Conservation (phyloP, 306 rosid species). For the Cucurbita ficifolia region DNA sequence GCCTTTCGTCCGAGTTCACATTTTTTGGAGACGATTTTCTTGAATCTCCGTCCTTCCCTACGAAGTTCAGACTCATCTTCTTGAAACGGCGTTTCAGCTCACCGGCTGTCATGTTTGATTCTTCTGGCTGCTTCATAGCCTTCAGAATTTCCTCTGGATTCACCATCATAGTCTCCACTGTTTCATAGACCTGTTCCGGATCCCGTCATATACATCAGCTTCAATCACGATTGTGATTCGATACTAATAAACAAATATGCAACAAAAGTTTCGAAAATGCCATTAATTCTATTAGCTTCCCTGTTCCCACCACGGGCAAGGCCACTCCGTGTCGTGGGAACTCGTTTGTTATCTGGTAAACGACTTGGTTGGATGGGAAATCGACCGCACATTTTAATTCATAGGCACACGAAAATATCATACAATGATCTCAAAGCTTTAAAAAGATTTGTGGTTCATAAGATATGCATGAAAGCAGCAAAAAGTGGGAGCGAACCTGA, state of each 20-base stretch:
- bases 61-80: conserved; percentile 58
- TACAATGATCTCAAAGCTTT: background rate
- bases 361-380: background rate
- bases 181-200: conserved; percentile 55
- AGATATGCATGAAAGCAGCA: background rate
- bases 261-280: background rate
- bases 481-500: conserved; percentile 37
- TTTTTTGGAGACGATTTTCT: conserved; percentile 32
- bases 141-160: conserved; percentile 75
- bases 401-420: background rate
- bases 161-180: conserved; percentile 65
- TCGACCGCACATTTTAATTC: background rate
- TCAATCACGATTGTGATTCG: background rate
- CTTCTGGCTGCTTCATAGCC: conserved; percentile 59
- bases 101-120: conserved; percentile 13
- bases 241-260: background rate
- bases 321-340: too few species aligned
- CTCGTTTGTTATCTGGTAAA: background rate
- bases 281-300: background rate
- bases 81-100: conserved; percentile 51
- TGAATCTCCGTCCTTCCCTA: conserved; percentile 41
- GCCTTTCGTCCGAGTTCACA: conserved; percentile 24
- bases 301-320: background rate
- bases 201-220: background rate
- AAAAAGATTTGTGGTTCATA: background rate